Evolutionary conservation across 2,329 filamentous ascomycete species (phyloP).

Genomic region (Alternaria viburni): DNA sequence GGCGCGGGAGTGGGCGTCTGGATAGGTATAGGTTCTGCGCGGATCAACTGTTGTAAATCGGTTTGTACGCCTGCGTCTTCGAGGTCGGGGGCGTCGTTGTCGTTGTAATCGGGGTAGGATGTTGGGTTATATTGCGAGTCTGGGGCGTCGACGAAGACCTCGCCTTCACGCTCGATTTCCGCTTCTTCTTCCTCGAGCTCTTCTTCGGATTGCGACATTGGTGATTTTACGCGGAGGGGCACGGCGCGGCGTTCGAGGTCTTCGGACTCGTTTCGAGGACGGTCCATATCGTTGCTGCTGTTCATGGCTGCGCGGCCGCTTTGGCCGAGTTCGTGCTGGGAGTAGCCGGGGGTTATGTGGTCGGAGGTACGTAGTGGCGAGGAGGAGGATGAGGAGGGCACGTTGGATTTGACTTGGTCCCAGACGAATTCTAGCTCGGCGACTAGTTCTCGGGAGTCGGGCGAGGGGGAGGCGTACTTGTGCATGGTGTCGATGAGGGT

Average conservation of each 20-base stretch:
- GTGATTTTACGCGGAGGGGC: conserved; percentile 69
- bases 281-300: conserved; percentile 17
- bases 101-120: conserved; percentile 14
- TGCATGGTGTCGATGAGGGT: conserved; percentile 97
- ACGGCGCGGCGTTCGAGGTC: neutral
- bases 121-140: conserved; percentile 51
- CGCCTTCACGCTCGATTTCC: conserved; percentile 35
- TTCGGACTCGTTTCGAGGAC: neutral
- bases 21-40: conserved; percentile 13
- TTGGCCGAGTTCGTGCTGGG: conserved; percentile 42
- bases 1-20: conserved; percentile 28
- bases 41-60: conserved; percentile 15
- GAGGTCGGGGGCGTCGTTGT: conserved; percentile 10
- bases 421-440: conserved; percentile 98
- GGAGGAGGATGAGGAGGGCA: conserved; percentile 64
- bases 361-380: conserved; percentile 47
- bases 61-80: conserved; percentile 36
- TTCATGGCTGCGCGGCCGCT: conserved; percentile 49
- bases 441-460: conserved; percentile 85
- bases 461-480: conserved; percentile 83
- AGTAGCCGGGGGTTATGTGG: conserved; percentile 38
- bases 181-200: conserved; percentile 52
- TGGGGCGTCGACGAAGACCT: conserved; percentile 57
- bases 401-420: conserved; percentile 94
- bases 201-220: conserved; percentile 77